Base-by-base conservation (phyloP, 495 filamentous ascomycete genomes). In the Glonium stellatum region DNA sequence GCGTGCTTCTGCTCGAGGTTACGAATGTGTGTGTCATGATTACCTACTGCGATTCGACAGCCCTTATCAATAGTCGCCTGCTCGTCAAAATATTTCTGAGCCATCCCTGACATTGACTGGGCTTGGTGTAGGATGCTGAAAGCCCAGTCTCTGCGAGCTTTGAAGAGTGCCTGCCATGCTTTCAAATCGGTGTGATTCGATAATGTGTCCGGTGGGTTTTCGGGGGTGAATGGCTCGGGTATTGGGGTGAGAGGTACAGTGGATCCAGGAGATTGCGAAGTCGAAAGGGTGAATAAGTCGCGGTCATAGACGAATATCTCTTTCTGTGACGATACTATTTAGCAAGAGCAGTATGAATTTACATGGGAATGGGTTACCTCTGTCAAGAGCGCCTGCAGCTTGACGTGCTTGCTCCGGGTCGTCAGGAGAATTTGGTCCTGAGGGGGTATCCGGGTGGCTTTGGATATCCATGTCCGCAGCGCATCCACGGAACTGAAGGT, bases 291-390 rank as follows among this genome's bases (percentile, higher is more conserved):
- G 50, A 78, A 69, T 66, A 84, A 81, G 63, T 84, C 82, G 55
- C 84, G 82, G 71, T 93, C 88, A 70, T 92, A 97, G 36, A 96
- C 81, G 66, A 88, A 95, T 60, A 97, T 84, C 70, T 96, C 90
- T 59, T 81, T 87, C 88, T 95, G 61, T 41, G n/a, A n/a, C n/a
- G n/a, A n/a, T n/a, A 60, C 22, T 31, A 6, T 31, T 25, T 37
- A 31, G 11, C 25, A 44, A 64, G 41, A 49, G 57, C 31, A 35
- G 34, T n/a, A 49, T 41, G 21, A 61, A 48, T 13, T 22, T 39
- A 13, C 41, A 18, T 11, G 22, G 1, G 4, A n/a, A 2, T n/a
- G 1, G 69, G 80, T 19, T 78, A 90, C 89, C 81, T 96, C 91
- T 9, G 80, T 82, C 53, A 83, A 78, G 34, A 95, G 79, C 12